phyloP scores from a whole-genome alignment of 2,329 filamentous ascomycete genomes.

The Ophiostoma ulmi region DNA sequence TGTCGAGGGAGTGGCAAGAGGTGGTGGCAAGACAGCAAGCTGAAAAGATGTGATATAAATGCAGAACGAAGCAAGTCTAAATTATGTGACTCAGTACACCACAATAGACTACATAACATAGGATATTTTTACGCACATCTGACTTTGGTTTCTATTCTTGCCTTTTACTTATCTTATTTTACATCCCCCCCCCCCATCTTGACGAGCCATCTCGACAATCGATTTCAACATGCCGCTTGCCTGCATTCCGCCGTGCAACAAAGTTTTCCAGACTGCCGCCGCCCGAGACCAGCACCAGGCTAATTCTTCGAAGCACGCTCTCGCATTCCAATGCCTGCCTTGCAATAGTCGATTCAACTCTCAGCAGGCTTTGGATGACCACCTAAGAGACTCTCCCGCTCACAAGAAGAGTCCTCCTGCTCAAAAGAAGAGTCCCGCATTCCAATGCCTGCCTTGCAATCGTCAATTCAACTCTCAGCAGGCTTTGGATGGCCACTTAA shows the following conservation, averaged over 20 bases:
- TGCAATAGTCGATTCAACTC: not conserved
- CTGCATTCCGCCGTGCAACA: not conserved
- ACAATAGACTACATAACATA: not conserved
- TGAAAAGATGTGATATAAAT: not conserved
- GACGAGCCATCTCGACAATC: not conserved
- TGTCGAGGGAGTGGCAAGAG: not conserved
- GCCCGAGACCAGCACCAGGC: not conserved
- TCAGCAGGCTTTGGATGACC: not conserved
- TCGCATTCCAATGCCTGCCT: not conserved
- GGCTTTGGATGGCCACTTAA: not conserved
- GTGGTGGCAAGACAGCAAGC: not conserved
- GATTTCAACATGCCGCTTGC: not conserved
- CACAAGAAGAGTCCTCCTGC: not conserved
- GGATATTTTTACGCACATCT: not conserved
- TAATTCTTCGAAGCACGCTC: not conserved
- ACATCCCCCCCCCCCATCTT: not conserved
- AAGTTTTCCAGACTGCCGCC: not conserved
- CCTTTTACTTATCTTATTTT: not conserved
- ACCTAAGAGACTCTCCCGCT: not conserved
- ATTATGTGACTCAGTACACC: not conserved
- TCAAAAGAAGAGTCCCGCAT: not conserved
- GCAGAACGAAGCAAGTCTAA: not conserved
- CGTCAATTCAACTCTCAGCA: not conserved
- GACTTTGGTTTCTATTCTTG: not conserved
- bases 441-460: not conserved